Percentiles rank a stretch among this genome's conserved stretches.
phyloP scores from a whole-genome alignment of 345 rosid species.

The Rhizophora mangle region DNA sequence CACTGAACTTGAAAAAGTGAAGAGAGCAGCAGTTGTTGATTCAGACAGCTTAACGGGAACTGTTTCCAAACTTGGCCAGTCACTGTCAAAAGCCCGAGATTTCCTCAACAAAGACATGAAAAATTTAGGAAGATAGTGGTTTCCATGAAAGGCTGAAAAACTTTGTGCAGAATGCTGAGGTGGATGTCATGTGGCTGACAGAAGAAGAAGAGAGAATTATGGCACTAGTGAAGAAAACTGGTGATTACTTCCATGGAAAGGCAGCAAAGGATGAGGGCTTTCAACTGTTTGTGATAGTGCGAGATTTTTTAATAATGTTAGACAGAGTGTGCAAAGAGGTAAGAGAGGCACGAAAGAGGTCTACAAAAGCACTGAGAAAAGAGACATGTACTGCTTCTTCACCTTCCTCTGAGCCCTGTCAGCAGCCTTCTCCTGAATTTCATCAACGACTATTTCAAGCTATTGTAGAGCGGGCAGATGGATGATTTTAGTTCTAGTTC shows the following conservation, averaged over 20 bases:
- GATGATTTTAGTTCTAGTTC: slow-evolving; percentile 44
- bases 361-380: slow-evolving; percentile 44
- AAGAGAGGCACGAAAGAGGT: slow-evolving; percentile 46
- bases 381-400: slow-evolving; percentile 41
- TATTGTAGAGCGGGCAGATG: slow-evolving; percentile 49
- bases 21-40: slow-evolving; percentile 80
- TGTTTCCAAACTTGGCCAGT: slow-evolving; percentile 63
- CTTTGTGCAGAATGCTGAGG: slow-evolving; percentile 78
- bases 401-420: slow-evolving; percentile 40
- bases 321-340: slow-evolving; percentile 85
- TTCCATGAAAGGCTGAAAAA: slow-evolving; percentile 64
- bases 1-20: slow-evolving; percentile 76
- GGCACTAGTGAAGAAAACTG: slow-evolving; percentile 83
- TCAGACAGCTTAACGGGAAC: slow-evolving; percentile 70
- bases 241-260: slow-evolving; percentile 95
- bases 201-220: slow-evolving; percentile 85
- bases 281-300: slow-evolving; percentile 64
- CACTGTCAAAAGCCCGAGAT: slow-evolving; percentile 49
- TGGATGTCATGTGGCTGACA: slow-evolving; percentile 49
- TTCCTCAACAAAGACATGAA: slow-evolving; percentile 75
- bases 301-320: slow-evolving; percentile 78
- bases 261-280: slow-evolving; percentile 87
- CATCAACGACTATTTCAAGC: slow-evolving; percentile 71
- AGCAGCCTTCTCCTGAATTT: slow-evolving; percentile 41
- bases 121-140: slow-evolving; percentile 61